Evolutionary conservation across 345 rosid genomes (phyloP).

Genomic region (Hypericum androsaemum): DNA sequence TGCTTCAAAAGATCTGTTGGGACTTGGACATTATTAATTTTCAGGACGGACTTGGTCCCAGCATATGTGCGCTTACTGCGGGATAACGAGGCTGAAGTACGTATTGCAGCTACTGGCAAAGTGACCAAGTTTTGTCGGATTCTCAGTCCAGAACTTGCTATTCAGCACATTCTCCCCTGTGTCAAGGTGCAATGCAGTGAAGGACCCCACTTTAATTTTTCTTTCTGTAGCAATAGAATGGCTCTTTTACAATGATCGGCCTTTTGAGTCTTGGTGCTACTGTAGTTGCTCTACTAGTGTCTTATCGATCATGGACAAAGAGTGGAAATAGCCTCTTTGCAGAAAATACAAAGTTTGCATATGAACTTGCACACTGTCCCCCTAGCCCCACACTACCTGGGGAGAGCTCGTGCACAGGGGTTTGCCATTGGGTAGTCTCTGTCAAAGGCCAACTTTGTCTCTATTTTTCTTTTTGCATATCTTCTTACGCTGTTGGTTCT

Average conservation of each 20-base stretch:
- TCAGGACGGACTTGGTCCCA: slow-evolving; percentile 78
- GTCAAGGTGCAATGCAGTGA: slow-evolving; percentile 50
- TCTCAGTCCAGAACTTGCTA: slow-evolving; percentile 75
- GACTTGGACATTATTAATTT: slow-evolving; percentile 1
- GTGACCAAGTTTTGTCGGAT: slow-evolving; percentile 88
- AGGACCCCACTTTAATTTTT: neutral
- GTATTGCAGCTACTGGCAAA: slow-evolving; percentile 96
- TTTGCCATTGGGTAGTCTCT: no score
- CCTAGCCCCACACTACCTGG: no score
- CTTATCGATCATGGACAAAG: no score
- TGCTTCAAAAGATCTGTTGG: neutral
- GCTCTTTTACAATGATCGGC: neutral
- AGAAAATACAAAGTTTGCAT: no score
- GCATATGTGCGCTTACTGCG: slow-evolving; percentile 91
- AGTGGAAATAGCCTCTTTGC: no score
- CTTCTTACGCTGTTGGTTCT: slow-evolving; percentile 5
- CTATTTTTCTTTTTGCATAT: no score
- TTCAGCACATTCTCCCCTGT: slow-evolving; percentile 77
- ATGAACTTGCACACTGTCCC: no score
- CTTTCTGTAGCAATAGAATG: neutral
- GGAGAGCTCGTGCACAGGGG: no score
- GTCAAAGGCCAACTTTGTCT: no score
- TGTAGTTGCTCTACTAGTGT: no score
- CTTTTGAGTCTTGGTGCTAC: no score
- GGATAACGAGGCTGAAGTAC: slow-evolving; percentile 97